Percentiles rank a stretch among this genome's conserved stretches.
These are phyloP conservation scores for Fusarium brevicatenulatum DNA, from an alignment of 2,329 filamentous ascomycete species.

Conservation along the genomic window DNA sequence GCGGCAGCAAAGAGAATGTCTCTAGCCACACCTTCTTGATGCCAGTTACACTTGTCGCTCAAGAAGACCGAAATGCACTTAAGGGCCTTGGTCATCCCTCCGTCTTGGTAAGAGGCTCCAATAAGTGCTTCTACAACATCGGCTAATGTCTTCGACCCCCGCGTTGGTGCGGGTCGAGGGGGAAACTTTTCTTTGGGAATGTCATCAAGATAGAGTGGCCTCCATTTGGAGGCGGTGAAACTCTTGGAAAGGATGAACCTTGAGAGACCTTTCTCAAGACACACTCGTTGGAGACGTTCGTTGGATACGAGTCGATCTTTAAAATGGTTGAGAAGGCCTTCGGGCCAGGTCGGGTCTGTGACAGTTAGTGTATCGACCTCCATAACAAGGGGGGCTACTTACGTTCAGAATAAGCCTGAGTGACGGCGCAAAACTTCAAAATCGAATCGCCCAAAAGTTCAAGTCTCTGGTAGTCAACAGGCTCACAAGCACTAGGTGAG, in stretches of 20 bases:
- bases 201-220: slow-evolving; percentile 66
- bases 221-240: slow-evolving; percentile 80
- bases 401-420: slow-evolving; percentile 70
- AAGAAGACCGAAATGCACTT: slow-evolving; percentile 74
- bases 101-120: slow-evolving; percentile 77
- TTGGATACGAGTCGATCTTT: slow-evolving; percentile 82
- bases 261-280: slow-evolving; percentile 72
- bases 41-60: slow-evolving; percentile 63
- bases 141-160: slow-evolving; percentile 83
- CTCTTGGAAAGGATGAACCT: slow-evolving; percentile 74
- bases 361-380: background rate
- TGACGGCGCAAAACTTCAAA: slow-evolving; percentile 77
- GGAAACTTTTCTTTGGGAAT: slow-evolving; percentile 39
- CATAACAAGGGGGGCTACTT: slow-evolving; percentile 38
- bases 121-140: slow-evolving; percentile 90
- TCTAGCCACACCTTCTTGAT: slow-evolving; percentile 54
- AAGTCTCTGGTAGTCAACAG: slow-evolving; percentile 79
- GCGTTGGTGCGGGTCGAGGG: slow-evolving; percentile 17
- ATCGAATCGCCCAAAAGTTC: slow-evolving; percentile 90
- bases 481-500: slow-evolving; percentile 67
- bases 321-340: slow-evolving; percentile 75
- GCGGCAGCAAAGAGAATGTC: slow-evolving; percentile 56
- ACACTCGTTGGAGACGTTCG: slow-evolving; percentile 72
- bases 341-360: slow-evolving; percentile 74
- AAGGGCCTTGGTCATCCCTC: slow-evolving; percentile 71